phyloP scores from a whole-genome alignment of 306 rosid genomes.

The Rosa multiflora region DNA sequence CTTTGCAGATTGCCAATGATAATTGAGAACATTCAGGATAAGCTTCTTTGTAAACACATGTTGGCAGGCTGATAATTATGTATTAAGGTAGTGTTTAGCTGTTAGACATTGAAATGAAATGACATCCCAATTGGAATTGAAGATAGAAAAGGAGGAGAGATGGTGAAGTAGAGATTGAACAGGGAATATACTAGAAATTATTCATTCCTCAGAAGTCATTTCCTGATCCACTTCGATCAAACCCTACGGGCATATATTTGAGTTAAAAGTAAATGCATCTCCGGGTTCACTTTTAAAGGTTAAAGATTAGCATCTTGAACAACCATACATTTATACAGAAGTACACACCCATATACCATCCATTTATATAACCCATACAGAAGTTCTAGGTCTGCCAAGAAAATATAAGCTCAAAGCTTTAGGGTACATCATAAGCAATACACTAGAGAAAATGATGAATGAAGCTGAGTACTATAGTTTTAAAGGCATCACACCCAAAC shows the following conservation, averaged over 20 bases:
- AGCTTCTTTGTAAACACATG: too few relatives aligned
- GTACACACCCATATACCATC: background rate
- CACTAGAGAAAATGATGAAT: background rate
- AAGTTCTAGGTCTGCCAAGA: background rate
- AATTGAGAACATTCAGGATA: too few relatives aligned
- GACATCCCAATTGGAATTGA: too few relatives aligned
- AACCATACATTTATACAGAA: background rate
- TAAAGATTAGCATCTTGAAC: background rate
- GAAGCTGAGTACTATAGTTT: background rate
- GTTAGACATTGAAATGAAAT: too few relatives aligned
- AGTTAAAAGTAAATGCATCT: background rate
- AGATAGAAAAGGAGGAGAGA: too few relatives aligned
- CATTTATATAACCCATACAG: background rate
- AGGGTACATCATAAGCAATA: background rate
- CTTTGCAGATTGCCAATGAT: too few relatives aligned
- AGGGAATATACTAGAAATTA: too few relatives aligned
- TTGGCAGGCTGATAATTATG: too few relatives aligned
- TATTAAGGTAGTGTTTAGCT: too few relatives aligned
- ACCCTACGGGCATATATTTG: background rate
- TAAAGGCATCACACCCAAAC: constrained; percentile 7
- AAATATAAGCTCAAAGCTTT: background rate
- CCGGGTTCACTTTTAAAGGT: background rate
- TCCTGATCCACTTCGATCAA: background rate
- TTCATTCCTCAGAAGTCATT: background rate
- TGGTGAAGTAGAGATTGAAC: too few relatives aligned